phyloP scores from a whole-genome alignment of 192 early-diverging fungal species.

The Coemansia sp. region DNA sequence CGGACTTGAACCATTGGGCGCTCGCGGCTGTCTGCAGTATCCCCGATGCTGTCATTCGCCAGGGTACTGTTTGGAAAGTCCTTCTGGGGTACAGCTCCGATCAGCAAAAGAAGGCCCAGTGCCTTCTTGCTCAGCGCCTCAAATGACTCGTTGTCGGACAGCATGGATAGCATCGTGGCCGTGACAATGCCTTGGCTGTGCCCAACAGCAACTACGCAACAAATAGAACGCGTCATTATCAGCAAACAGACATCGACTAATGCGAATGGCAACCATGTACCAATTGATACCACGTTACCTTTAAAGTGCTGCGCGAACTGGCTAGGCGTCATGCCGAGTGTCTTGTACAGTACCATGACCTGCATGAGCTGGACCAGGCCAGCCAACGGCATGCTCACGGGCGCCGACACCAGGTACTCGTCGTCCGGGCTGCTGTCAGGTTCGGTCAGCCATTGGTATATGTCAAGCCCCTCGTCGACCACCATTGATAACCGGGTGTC shows the following conservation, averaged over 20 bases:
- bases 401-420: conserved; percentile 64
- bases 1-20: conserved; percentile 22
- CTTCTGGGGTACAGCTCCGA: conserved; percentile 73
- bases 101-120: conserved; percentile 71
- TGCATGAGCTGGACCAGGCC: conserved; percentile 76
- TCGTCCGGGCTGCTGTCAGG: conserved; percentile 63
- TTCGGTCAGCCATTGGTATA: conserved; percentile 69
- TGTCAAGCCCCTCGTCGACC: conserved; percentile 63
- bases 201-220: conserved; percentile 51
- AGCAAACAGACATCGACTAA: not conserved
- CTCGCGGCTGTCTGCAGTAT: not conserved
- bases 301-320: conserved; percentile 6
- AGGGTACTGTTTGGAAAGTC: conserved; percentile 10
- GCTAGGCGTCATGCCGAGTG: conserved; percentile 48
- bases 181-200: conserved; percentile 85
- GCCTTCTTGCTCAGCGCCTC: conserved; percentile 67
- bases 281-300: conserved; percentile 3
- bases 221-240: not conserved
- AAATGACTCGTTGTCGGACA: conserved; percentile 73
- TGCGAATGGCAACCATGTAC: not conserved
- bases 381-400: conserved; percentile 72
- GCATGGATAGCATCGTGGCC: conserved; percentile 71
- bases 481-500: conserved; percentile 49
- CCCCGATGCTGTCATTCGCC: not conserved
- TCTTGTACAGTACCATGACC: too few relatives aligned